Base-by-base conservation (phyloP, 495 filamentous ascomycete species). In the Talaromyces borbonicus region DNA sequence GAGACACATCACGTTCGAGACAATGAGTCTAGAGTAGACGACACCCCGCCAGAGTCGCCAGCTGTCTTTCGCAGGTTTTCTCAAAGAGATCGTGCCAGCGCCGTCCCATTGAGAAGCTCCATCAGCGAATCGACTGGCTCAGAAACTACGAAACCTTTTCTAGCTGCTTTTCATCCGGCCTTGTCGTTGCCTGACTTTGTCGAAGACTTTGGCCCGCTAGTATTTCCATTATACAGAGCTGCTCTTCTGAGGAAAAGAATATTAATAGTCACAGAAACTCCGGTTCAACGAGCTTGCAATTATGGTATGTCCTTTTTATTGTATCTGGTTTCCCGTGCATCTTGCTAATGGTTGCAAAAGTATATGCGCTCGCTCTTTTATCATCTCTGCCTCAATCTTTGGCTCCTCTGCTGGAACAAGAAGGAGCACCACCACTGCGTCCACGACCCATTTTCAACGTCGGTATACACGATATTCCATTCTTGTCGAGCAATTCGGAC, bases 321-420 rank as follows among this genome's bases (percentile, higher is more conserved):
- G 12, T 38, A 38, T 22, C 8, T 38, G 35, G 7, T 15, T 1
- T 20, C n/a, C n/a, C n/a, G n/a, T n/a, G n/a, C n/a, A n/a, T 12
- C 6, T 11, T 41, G 15, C 49, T 62, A 41, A 63, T 37, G n/a
- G 8, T 1, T 27, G 7, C 31, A 16, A n/a, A 40, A 94, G 92
- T 95, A 47, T 97, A 96, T 59, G 78, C 92, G 65, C 79, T 96
- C 23, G 94, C 90, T n/a, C 71, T 96, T 37, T 65, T 98, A 39
- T 87, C 90, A 76, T 97, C 48, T 75, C 81, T 55, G 53, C 80
- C 53, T 63, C 84, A 54, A 70, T 84, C 51, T 60, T 65, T 87
- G 19, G 70, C 95, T 18, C 74, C 83, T 8, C 59, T 79, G 2
- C 65, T 73, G 40, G 61, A 74, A 50, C 22, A 52, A 19, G 56